Evolutionary conservation across 2,329 filamentous ascomycete species (phyloP).

Genomic region (Calycina herbarum): DNA sequence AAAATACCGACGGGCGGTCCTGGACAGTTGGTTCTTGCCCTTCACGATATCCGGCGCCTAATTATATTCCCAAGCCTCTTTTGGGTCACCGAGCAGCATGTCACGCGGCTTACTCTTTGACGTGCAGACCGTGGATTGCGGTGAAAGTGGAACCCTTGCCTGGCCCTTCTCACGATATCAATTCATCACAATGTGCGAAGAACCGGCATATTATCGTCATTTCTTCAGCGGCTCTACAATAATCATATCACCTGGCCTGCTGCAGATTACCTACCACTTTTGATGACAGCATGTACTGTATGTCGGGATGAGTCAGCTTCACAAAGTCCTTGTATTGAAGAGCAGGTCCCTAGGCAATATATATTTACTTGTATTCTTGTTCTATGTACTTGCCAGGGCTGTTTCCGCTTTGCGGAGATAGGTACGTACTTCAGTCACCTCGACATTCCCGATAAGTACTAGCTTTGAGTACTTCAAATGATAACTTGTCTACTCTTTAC

Average conservation of each 20-base stretch:
- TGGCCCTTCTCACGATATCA: not conserved
- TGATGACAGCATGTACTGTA: not conserved
- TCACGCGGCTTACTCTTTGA: too few species aligned
- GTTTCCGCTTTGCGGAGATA: not conserved
- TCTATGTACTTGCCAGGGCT: not conserved
- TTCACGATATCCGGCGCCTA: too few species aligned
- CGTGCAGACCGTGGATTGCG: not conserved
- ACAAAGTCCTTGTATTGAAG: not conserved
- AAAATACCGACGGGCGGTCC: too few species aligned
- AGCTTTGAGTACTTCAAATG: not conserved
- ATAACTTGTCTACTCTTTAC: too few species aligned
- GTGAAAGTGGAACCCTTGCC: not conserved
- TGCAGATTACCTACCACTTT: not conserved
- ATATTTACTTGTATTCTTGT: not conserved
- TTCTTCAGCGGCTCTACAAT: not conserved
- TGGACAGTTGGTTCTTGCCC: too few species aligned
- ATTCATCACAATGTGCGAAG: not conserved
- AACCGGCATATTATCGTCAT: not conserved
- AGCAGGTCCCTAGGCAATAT: not conserved
- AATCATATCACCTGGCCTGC: not conserved
- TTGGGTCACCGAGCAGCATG: too few species aligned
- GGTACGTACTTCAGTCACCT: not conserved
- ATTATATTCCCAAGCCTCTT: too few species aligned
- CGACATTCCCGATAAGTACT: not conserved
- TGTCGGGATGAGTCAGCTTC: slow-evolving; percentile 1